Percentiles rank a stretch among this genome's conserved stretches.
phyloP scores from a whole-genome alignment of 176 grass and related monocot genomes.

The Eragrostis nindensis region DNA sequence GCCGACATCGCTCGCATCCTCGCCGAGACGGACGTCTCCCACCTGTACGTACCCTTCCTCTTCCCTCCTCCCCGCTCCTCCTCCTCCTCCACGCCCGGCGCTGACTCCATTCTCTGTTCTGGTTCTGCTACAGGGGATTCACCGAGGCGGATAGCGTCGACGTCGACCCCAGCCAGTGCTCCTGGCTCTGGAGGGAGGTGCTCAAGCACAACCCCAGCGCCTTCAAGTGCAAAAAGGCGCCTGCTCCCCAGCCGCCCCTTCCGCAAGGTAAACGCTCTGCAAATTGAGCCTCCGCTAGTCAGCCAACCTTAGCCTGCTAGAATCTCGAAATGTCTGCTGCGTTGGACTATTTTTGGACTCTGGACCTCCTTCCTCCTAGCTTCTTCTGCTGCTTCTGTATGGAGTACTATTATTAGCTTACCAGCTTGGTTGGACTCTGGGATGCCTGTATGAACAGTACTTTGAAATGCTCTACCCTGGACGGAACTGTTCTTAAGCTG shows the following conservation, averaged over 20 bases:
- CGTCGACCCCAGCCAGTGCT: slow-evolving; percentile 56
- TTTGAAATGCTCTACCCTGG: not conserved
- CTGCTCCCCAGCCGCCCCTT: not conserved
- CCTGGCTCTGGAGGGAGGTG: slow-evolving; percentile 88
- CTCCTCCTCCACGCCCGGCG: not conserved
- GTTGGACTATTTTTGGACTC: not conserved
- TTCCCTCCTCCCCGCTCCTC: not conserved
- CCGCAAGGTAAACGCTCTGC: slow-evolving; percentile 81
- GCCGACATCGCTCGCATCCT: slow-evolving; percentile 82
- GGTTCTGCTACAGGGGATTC: slow-evolving; percentile 50
- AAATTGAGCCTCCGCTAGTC: slow-evolving; percentile 50
- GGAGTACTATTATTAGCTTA: slow-evolving; percentile 23
- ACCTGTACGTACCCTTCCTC: slow-evolving; percentile 53
- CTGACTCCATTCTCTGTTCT: not conserved
- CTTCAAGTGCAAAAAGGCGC: slow-evolving; percentile 47
- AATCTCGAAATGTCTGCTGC: not conserved
- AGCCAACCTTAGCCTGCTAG: not conserved
- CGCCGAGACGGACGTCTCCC: slow-evolving; percentile 71
- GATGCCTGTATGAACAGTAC: slow-evolving; percentile 4
- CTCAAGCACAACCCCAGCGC: slow-evolving; percentile 78
- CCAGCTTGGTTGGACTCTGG: slow-evolving; percentile 11
- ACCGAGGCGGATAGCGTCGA: slow-evolving; percentile 60
- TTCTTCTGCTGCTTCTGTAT: not conserved
- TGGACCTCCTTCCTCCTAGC: not conserved
- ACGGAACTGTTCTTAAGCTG: slow-evolving; percentile 22